A percentile compares a stretch with the other conserved stretches of the same genome.
Conservation (phyloP, 495 filamentous ascomycete species). For the Podospora tetraspora region DNA sequence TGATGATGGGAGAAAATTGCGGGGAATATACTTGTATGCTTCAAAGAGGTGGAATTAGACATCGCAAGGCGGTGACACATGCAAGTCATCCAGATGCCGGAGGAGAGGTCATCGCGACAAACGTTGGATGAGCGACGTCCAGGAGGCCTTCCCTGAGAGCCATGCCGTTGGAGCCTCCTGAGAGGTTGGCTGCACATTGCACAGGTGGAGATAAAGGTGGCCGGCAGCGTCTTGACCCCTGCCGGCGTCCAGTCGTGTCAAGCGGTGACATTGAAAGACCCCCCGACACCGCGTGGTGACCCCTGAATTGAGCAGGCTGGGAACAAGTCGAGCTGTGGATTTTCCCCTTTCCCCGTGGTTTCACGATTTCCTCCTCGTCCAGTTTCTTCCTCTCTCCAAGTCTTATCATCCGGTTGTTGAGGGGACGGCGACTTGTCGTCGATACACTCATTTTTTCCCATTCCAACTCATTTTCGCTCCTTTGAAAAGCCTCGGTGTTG, state of each 20-base stretch:
- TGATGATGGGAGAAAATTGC: neutral
- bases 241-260: slow-evolving; percentile 22
- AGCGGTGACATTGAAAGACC: slow-evolving; percentile 17
- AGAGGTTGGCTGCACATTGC: neutral
- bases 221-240: slow-evolving; percentile 11
- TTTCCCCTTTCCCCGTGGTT: slow-evolving; percentile 7
- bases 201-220: slow-evolving; percentile 3
- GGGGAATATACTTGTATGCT: neutral
- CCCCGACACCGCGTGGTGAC: slow-evolving; percentile 15
- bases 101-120: slow-evolving; percentile 1
- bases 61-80: slow-evolving; percentile 2
- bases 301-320: slow-evolving; percentile 27
- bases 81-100: slow-evolving; percentile 9
- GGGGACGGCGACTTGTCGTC: neutral
- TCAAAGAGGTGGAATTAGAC: neutral
- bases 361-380: neutral
- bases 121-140: neutral
- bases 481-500: slow-evolving; percentile 12
- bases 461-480: slow-evolving; percentile 8
- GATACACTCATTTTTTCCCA: slow-evolving; percentile 21
- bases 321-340: slow-evolving; percentile 6
- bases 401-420: neutral
- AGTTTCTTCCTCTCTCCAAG: neutral
- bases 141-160: neutral
- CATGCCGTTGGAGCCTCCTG: slow-evolving; percentile 1